phyloP scores from a whole-genome alignment of 1,284 basidiomycete genomes.

The Austropuccinia psidii region DNA sequence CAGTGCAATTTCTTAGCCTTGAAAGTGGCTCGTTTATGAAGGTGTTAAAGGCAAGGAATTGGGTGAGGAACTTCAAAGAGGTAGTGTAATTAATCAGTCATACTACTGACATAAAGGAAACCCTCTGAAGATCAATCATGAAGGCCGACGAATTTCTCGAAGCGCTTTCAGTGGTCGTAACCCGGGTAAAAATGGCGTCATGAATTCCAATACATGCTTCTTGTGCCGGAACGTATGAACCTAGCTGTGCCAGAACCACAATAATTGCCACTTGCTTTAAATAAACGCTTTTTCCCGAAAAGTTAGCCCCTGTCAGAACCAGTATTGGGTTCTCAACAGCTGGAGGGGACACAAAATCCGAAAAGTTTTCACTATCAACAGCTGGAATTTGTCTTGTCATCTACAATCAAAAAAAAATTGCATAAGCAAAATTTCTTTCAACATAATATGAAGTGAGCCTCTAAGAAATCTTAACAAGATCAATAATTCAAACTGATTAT shows the following conservation, averaged over 20 bases:
- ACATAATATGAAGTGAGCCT: too few relatives aligned
- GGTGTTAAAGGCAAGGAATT: not conserved
- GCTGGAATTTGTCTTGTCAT: not conserved
- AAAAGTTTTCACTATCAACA: not conserved
- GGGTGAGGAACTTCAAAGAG: not conserved
- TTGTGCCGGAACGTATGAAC: constrained; percentile 85
- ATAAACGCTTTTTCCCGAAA: constrained; percentile 67
- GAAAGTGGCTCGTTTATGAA: not conserved
- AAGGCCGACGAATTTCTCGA: constrained; percentile 24
- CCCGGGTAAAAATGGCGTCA: constrained; percentile 74
- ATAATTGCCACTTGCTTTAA: constrained; percentile 87
- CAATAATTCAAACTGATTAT: too few relatives aligned
- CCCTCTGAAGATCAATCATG: constrained; percentile 32
- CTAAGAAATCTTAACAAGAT: too few relatives aligned
- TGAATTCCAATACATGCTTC: constrained; percentile 73
- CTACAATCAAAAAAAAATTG: not conserved
- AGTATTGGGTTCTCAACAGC: constrained; percentile 25
- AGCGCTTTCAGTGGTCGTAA: constrained; percentile 28
- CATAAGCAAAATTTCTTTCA: too few relatives aligned
- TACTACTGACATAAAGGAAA: constrained; percentile 31
- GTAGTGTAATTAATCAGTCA: not conserved
- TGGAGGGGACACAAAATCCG: not conserved
- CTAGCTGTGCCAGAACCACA: constrained; percentile 80
- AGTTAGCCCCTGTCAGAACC: constrained; percentile 32
- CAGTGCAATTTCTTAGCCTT: constrained; percentile 30